phyloP scores from a whole-genome alignment of 352 stramenopile species.

The Pythium insidiosum region DNA sequence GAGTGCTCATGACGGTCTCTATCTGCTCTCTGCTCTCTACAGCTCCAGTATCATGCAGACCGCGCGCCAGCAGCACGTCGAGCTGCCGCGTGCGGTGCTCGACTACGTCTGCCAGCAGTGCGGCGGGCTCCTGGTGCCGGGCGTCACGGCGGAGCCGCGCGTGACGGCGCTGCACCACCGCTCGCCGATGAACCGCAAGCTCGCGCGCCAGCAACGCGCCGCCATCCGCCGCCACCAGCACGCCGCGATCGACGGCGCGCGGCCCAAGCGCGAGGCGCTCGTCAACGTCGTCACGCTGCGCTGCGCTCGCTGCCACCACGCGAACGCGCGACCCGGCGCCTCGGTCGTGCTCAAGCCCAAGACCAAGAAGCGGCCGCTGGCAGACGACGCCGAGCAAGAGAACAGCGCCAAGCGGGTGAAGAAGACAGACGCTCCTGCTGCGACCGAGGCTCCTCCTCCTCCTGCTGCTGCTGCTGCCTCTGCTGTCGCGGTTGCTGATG shows the following conservation, averaged over 20 bases:
- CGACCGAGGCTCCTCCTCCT: neutral
- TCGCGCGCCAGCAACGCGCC: constrained; percentile 29
- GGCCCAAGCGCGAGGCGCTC: constrained; percentile 4
- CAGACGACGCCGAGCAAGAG: neutral
- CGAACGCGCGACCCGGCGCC: constrained; percentile 30
- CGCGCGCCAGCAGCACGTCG: constrained; percentile 20
- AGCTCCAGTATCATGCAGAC: constrained; percentile 46
- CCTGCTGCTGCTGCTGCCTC: too few species aligned
- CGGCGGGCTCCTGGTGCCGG: constrained; percentile 47
- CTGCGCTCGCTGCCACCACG: constrained; percentile 51
- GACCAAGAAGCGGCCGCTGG: constrained; percentile 28
- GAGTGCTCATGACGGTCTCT: too few species aligned
- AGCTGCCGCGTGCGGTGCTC: constrained; percentile 35
- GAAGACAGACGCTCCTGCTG: too few species aligned
- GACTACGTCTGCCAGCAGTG: constrained; percentile 68
- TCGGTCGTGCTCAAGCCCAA: constrained; percentile 40
- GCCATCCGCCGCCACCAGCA: constrained; percentile 8
- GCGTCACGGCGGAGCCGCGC: constrained; percentile 39
- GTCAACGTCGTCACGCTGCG: constrained; percentile 26
- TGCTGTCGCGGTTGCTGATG: too few species aligned
- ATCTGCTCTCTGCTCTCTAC: too few species aligned
- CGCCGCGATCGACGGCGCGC: constrained; percentile 24
- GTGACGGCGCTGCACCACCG: constrained; percentile 34
- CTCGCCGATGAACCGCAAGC: constrained; percentile 38
- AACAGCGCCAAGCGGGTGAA: constrained; percentile 21